phyloP scores from a whole-genome alignment of 805 yeast genomes.

The Suhomyces pyralidae region DNA sequence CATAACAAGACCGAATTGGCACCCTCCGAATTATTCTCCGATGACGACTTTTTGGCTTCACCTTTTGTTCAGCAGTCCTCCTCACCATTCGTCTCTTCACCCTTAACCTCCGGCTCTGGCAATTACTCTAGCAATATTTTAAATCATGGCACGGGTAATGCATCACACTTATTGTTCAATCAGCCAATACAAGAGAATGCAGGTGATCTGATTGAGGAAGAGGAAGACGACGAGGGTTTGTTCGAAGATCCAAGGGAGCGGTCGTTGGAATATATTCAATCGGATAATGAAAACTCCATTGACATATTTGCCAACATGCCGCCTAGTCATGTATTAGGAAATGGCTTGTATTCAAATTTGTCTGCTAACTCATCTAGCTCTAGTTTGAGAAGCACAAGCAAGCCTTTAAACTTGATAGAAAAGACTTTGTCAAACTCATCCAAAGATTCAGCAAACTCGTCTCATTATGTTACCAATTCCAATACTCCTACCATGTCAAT shows the following conservation, averaged over 20 bases:
- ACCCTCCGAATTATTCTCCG: conserved; percentile 16
- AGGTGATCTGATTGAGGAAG: conserved; percentile 19
- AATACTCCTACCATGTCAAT: conserved; percentile 4
- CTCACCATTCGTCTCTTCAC: conserved; percentile 17
- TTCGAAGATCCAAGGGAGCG: conserved; percentile 8
- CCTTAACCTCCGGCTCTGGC: conserved; percentile 5
- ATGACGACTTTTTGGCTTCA: conserved; percentile 30
- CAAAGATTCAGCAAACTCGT: conserved; percentile 21
- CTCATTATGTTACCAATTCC: conserved; percentile 1
- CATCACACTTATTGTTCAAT: conserved; percentile 19
- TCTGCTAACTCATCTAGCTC: conserved; percentile 36
- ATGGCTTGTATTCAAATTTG: conserved; percentile 22
- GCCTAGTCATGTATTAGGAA: conserved; percentile 13
- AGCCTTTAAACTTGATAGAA: conserved; percentile 20
- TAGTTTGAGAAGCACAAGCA: conserved; percentile 22
- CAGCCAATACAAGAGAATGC: conserved; percentile 30
- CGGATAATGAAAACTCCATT: conserved; percentile 8
- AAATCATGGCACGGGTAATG: conserved; percentile 7
- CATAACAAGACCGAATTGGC: conserved; percentile 16
- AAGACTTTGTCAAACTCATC: conserved; percentile 34
- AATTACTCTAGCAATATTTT: conserved; percentile 3
- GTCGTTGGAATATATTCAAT: conserved; percentile 5
- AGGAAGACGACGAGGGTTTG: conserved; percentile 15
- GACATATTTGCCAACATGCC: conserved; percentile 20
- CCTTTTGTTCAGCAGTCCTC: conserved; percentile 24